Conservation (phyloP, 495 filamentous ascomycete genomes). For the Lichina pygmaea region DNA sequence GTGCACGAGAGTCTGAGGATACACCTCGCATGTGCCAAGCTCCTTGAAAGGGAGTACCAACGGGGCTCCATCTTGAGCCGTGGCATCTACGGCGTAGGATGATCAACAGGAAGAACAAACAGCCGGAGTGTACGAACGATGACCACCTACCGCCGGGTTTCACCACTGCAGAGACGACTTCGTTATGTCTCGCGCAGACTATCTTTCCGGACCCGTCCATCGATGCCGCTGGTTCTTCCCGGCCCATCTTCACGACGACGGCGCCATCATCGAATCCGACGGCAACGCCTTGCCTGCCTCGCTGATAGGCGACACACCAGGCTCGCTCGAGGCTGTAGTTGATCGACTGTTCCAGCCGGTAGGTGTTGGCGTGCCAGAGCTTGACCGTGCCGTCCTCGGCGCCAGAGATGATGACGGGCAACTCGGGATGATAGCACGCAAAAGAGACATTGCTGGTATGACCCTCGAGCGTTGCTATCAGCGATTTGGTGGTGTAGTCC, state of each 20-base stretch:
- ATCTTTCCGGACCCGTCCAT: conserved; percentile 93
- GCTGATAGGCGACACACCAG: conserved; percentile 92
- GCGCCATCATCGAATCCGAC: conserved; percentile 96
- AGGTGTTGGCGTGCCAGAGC: conserved; percentile 97
- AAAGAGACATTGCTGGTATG: conserved; percentile 99
- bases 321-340: conserved; percentile 88
- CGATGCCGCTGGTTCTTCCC: conserved; percentile 89
- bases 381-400: conserved; percentile 95
- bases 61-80: conserved; percentile 65
- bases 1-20: conserved; percentile 79
- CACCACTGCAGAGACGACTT: conserved; percentile 82
- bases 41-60: conserved; percentile 79
- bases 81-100: conserved; percentile 24
- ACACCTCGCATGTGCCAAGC: conserved; percentile 82
- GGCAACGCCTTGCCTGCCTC: conserved; percentile 75
- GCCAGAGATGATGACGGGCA: conserved; percentile 95
- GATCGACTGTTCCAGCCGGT: conserved; percentile 79
- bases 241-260: conserved; percentile 89
- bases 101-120: not conserved
- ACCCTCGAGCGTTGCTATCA: conserved; percentile 89
- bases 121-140: not conserved
- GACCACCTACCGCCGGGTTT: conserved; percentile 42
- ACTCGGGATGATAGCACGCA: conserved; percentile 89
- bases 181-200: conserved; percentile 82
- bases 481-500: conserved; percentile 95